Percentiles rank a stretch among this genome's conserved stretches.
Conservation (phyloP, 2,329 filamentous ascomycete genomes). For the Paraphoma chrysanthemicola region DNA sequence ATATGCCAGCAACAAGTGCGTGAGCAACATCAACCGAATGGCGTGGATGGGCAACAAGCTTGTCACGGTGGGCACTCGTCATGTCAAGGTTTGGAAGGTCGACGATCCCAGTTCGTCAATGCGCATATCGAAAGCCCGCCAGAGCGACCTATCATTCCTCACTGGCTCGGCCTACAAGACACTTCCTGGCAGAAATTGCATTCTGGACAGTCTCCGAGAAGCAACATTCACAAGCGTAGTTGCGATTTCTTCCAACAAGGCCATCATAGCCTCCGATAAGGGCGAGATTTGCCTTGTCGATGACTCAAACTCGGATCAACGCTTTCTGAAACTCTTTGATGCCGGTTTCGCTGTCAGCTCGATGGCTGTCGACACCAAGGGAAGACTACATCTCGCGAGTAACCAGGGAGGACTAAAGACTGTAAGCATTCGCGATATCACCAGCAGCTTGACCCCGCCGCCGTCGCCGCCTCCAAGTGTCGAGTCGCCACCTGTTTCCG, state of each 20-base stretch:
- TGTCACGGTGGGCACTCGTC: constrained; percentile 86
- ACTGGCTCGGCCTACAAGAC: constrained; percentile 61
- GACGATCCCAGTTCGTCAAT: constrained; percentile 66
- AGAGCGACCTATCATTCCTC: constrained; percentile 54
- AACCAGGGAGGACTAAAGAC: constrained; percentile 64
- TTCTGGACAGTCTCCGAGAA: constrained; percentile 82
- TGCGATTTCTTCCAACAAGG: constrained; percentile 73
- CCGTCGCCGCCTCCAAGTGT: constrained; percentile 45
- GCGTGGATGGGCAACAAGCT: constrained; percentile 86
- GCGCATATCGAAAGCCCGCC: constrained; percentile 53
- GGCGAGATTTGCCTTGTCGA: constrained; percentile 91
- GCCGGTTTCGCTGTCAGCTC: constrained; percentile 73
- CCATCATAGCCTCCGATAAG: constrained; percentile 84
- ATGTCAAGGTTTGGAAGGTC: constrained; percentile 92
- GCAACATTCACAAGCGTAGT: constrained; percentile 82
- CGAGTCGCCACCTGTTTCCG: constrained; percentile 38
- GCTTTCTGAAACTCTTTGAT: constrained; percentile 70
- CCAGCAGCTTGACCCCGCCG: constrained; percentile 37
- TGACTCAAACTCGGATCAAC: constrained; percentile 74
- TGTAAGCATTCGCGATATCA: constrained; percentile 49
- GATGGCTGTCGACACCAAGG: constrained; percentile 65
- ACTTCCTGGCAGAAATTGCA: constrained; percentile 82
- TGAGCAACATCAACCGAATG: constrained; percentile 83
- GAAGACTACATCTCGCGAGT: constrained; percentile 72
- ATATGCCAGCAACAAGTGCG: constrained; percentile 90